A percentile compares a stretch with the other conserved stretches of the same genome.
These are phyloP conservation scores for Thermoascus crustaceus DNA, from an alignment of 2,329 filamentous ascomycete genomes.

Conservation along the genomic window DNA sequence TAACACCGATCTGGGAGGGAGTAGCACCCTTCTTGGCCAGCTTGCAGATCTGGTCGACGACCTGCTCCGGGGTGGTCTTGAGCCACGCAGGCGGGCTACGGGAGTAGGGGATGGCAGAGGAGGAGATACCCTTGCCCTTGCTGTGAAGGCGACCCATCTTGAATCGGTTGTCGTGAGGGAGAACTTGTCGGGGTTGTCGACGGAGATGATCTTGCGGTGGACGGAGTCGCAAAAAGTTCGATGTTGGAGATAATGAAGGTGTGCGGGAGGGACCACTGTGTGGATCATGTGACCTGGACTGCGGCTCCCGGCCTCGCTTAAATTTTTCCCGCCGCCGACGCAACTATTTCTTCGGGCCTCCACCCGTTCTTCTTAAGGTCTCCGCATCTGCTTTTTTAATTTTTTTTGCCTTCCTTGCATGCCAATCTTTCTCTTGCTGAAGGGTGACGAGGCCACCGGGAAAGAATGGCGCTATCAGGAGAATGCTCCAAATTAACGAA, in stretches of 20 bases:
- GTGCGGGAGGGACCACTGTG: constrained; percentile 2
- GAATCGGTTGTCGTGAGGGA: constrained; percentile 8
- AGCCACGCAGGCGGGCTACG: constrained; percentile 88
- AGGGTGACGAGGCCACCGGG: too few species aligned
- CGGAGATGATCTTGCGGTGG: constrained; percentile 1
- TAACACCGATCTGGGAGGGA: constrained; percentile 97
- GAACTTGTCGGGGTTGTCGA: constrained; percentile 12
- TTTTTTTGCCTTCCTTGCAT: too few species aligned
- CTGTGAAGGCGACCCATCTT: constrained; percentile 66
- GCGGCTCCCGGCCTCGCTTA: constrained; percentile 1
- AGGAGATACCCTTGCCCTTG: constrained; percentile 98
- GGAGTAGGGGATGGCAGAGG: constrained; percentile 94
- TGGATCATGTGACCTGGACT: constrained; percentile 10
- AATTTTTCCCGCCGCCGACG: constrained; percentile 2
- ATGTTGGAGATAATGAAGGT: not conserved
- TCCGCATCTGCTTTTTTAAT: too few species aligned
- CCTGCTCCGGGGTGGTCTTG: constrained; percentile 97
- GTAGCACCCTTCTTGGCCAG: constrained; percentile 98
- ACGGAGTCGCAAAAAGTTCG: constrained; percentile 1
- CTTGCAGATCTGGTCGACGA: constrained; percentile 96
- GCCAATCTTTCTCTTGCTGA: too few species aligned
- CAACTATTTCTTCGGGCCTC: too few species aligned
- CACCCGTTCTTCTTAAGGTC: too few species aligned
- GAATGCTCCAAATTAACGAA: not conserved
- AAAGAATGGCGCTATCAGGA: too few species aligned